Conservation (phyloP, 257 asterid species). For the Paulownia fortunei region DNA sequence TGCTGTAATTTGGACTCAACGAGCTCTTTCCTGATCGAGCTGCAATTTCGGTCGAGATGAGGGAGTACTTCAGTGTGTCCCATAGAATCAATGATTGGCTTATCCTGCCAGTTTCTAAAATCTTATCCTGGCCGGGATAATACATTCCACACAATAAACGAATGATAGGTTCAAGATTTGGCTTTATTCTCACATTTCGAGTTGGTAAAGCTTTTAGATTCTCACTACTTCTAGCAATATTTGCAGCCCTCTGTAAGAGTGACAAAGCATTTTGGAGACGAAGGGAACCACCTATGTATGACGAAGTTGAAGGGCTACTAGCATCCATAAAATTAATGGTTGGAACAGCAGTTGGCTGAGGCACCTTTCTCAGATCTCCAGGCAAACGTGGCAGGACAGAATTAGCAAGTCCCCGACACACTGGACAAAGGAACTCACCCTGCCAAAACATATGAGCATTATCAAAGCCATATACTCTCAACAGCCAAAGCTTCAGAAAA, state of each 20-base stretch:
- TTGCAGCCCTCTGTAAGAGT: constrained; percentile 66
- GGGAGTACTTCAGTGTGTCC: constrained; percentile 90
- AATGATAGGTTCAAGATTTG: constrained; percentile 65
- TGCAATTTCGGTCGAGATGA: constrained; percentile 82
- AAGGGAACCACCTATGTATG: constrained; percentile 44
- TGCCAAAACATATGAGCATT: constrained; percentile 41
- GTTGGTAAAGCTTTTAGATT: constrained; percentile 62
- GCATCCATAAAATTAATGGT: constrained; percentile 34
- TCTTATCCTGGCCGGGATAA: constrained; percentile 70
- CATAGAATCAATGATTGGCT: constrained; percentile 75
- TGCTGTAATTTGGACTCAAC: constrained; percentile 67
- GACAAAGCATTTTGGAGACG: constrained; percentile 64
- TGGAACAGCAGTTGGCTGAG: constrained; percentile 40
- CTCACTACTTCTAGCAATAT: constrained; percentile 55
- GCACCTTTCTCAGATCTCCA: constrained; percentile 47
- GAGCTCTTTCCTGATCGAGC: constrained; percentile 77
- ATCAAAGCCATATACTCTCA: constrained; percentile 33
- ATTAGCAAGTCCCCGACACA: constrained; percentile 95
- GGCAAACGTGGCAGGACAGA: constrained; percentile 76
- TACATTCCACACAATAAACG: constrained; percentile 73
- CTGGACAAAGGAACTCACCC: constrained; percentile 99
- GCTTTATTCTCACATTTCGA: constrained; percentile 47
- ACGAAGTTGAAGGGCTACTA: constrained; percentile 39
- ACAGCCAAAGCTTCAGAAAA: constrained; percentile 25
- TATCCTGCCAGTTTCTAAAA: constrained; percentile 69